Evolutionary conservation across 805 yeast species (phyloP), one percentile per base, ranked within the genome.

Genomic region (Suhomyces sp.): DNA sequence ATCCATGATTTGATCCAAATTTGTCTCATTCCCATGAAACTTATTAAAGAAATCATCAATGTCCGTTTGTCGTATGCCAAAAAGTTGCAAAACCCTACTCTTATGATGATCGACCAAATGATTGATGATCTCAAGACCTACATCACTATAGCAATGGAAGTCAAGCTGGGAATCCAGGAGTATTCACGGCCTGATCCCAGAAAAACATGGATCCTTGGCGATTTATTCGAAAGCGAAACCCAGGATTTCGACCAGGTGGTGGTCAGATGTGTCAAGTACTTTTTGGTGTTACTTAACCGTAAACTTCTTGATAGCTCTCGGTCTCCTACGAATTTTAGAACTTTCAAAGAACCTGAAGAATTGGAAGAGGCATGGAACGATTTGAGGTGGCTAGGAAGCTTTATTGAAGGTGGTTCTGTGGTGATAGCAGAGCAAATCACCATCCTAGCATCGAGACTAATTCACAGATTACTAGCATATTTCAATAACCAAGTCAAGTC

Each of bases 31-130:
- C 97, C 98, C 0, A 77, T 90, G 61, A 83, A 82, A 56, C 73
- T 94, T 45, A 85, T 91, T 60, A 87, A 86, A 62, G 97, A 90
- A 61, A 81, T 90, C 49, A 86, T 92, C 44, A 79, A 80, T 35
- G 81, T 88, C 42, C 79, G 97, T 58, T 73, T 93, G 45, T 74
- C 79, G 1, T 91, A 89, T 65, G 96, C 97, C 2, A 78, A 81
- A 66, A 87, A 87, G 62, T 71, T 93, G 47, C 83, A 80, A 49
- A 88, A 87, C 61, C 97, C 97, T 1, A 91, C 97, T 0, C 83
- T 92, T 84, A 88, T 90, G 91, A 89, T 90, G 86, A 89, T 94
- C 60, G 99, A 94, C 68, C 97, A 93, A 70, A 87, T 90, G 80
- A 81, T 93, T 55, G 91, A 84, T 46, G 96, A 90, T 66, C 87